Base-by-base conservation (phyloP, 2,329 filamentous ascomycete species). In the Nothophoma quercina region DNA sequence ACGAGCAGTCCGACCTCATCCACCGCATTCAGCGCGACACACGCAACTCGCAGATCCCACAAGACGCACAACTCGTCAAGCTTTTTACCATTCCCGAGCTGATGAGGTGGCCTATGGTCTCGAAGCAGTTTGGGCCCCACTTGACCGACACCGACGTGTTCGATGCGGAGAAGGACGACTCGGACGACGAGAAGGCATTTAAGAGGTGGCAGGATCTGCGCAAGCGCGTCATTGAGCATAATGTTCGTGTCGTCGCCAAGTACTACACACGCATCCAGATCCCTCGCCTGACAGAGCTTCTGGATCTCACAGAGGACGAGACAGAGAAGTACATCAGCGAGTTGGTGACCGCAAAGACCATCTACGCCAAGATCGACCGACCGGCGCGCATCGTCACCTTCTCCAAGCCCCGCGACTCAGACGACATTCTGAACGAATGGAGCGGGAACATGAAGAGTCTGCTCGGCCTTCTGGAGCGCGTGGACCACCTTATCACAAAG, bases 301-400 rank as follows among this genome's bases (percentile, higher is more conserved):
- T 99, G 50, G 95, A 99, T 72, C 82, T 99, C 62, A 89, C 88
- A 1, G 92, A 96, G 74, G 91, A 96, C 55, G 95, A 99, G 81
- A 98, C 95, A 8, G 95, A 99, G 79, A 96, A 96, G 83, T 98
- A 98, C 80, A 96, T 99, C 69, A 96, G 91, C 74, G 91, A 99
- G 68, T 82, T 99, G 56, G 95, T 99, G 41, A 97, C 93, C 33
- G 92, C 90, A 62, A 98, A 98, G 86, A 99, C 95, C 7, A 93
- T 99, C 59, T 96, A 95, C 70, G 95, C 95, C 58, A 96, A 96
- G 78, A 99, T 99, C 67, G 95, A 99, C 75, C 86, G 95, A 39
- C 95, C 95, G 0, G 95, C 95, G 5, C 85, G 90, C 52, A 85
- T 98, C 56, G 92, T 99, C 68, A 96, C 83, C 76, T 99, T 99